These are phyloP conservation scores for Chlorella variabilis DNA, from an alignment of 163 green algal genomes.

Conservation along the genomic window DNA sequence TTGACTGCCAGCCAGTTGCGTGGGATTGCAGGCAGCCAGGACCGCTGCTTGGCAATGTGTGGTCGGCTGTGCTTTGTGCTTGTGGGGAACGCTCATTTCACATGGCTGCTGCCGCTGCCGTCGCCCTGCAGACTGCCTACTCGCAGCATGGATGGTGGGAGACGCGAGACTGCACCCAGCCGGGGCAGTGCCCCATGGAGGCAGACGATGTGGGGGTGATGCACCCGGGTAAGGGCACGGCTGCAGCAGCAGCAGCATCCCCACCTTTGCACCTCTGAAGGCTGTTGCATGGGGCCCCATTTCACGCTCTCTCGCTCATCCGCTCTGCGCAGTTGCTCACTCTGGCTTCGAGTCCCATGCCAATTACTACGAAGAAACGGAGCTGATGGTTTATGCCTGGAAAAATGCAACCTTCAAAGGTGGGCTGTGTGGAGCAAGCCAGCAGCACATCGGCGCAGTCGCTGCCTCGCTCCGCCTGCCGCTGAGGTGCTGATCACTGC, in stretches of 20 bases:
- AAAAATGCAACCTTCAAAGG: background rate
- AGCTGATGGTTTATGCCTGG: slow-evolving; percentile 16
- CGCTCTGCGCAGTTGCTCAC: slow-evolving; percentile 15
- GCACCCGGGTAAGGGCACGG: slow-evolving; percentile 10
- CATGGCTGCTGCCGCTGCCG: too few species aligned
- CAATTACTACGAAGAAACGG: slow-evolving; percentile 41
- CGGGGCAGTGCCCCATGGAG: slow-evolving; percentile 35
- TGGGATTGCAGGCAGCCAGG: too few species aligned
- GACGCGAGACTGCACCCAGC: slow-evolving; percentile 36
- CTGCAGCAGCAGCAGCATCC: background rate
- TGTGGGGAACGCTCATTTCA: too few species aligned
- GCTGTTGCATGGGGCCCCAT: background rate
- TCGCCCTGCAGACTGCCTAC: slow-evolving; percentile 26
- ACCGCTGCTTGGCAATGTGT: too few species aligned
- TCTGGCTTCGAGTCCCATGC: slow-evolving; percentile 24
- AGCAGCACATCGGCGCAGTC: background rate
- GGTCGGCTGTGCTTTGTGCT: too few species aligned
- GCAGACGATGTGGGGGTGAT: background rate
- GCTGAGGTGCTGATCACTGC: background rate
- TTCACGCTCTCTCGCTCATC: background rate
- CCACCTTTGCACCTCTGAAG: background rate
- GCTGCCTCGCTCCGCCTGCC: background rate
- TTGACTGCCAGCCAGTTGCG: too few species aligned
- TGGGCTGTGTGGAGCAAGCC: background rate
- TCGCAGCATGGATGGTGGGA: slow-evolving; percentile 46